These are phyloP conservation scores for Hypomontagnella monticulosa DNA, from an alignment of 495 filamentous ascomycete genomes.

Conservation along the genomic window DNA sequence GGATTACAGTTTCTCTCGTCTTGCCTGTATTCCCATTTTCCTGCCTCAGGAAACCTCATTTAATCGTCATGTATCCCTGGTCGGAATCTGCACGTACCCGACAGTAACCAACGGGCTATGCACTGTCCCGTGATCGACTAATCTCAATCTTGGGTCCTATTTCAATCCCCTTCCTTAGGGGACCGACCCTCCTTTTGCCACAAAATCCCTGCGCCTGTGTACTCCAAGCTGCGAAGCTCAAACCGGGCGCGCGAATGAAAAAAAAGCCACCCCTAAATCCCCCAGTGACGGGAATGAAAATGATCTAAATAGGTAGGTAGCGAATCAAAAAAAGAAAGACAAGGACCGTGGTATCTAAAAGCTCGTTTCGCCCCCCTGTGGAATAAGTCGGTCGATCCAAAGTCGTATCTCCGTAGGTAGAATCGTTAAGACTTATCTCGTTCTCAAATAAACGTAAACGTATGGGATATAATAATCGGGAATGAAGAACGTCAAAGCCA, in stretches of 20 bases:
- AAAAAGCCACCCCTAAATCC: background rate
- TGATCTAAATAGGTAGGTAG: conserved; percentile 6
- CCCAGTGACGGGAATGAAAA: conserved; percentile 28
- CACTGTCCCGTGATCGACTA: background rate
- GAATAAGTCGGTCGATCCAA: background rate
- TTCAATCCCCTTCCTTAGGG: background rate
- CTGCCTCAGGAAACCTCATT: background rate
- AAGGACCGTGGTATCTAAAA: conserved; percentile 13
- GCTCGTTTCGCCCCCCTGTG: background rate
- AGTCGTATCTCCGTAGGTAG: background rate
- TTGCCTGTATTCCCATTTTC: background rate
- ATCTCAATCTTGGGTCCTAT: background rate
- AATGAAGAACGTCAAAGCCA: background rate
- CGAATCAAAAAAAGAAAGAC: conserved; percentile 6
- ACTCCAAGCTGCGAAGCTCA: conserved; percentile 12
- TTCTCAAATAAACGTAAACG: background rate
- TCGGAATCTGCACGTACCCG: background rate
- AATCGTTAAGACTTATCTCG: background rate
- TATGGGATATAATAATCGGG: conserved; percentile 20
- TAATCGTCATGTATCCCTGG: background rate
- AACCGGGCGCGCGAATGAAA: background rate
- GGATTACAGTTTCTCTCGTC: background rate
- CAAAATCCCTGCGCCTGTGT: conserved; percentile 1
- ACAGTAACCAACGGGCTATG: background rate
- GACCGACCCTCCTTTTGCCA: background rate